These are phyloP conservation scores for Plasmodium blacklocki DNA, from an alignment of 169 alveolate species.

Conservation along the genomic window DNA sequence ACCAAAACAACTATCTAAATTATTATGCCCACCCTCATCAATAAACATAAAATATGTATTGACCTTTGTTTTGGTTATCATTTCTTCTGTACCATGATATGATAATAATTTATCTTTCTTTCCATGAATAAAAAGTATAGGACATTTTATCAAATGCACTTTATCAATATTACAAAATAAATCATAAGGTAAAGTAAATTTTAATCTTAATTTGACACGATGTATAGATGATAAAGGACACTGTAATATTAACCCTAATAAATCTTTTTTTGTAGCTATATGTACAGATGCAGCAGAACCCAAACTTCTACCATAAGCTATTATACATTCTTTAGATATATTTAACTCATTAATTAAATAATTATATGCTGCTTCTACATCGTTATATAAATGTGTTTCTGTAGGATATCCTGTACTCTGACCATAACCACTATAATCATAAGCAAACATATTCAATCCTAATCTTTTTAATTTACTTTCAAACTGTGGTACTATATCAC, in stretches of 20 bases:
- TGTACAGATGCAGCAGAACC: conserved; percentile 93
- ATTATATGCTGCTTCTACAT: conserved; percentile 91
- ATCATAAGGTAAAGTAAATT: conserved; percentile 93
- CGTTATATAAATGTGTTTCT: conserved; percentile 88
- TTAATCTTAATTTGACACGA: conserved; percentile 86
- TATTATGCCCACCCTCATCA: conserved; percentile 83
- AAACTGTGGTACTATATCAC: conserved; percentile 81
- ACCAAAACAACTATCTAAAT: conserved; percentile 78
- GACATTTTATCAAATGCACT: conserved; percentile 82
- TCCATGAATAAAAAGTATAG: conserved; percentile 92
- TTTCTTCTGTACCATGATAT: conserved; percentile 77
- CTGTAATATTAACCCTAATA: conserved; percentile 90
- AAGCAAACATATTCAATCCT: conserved; percentile 86
- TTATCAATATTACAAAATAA: conserved; percentile 93
- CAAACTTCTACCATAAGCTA: conserved; percentile 93
- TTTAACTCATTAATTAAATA: conserved; percentile 78
- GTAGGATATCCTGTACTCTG: conserved; percentile 87
- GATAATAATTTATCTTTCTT: conserved; percentile 93
- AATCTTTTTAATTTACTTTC: conserved; percentile 75
- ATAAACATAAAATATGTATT: conserved; percentile 82
- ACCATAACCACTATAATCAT: conserved; percentile 91
- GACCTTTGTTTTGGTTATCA: conserved; percentile 77
- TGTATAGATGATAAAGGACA: conserved; percentile 91
- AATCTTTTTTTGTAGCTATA: conserved; percentile 84
- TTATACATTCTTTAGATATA: conserved; percentile 83